These are phyloP conservation scores for Novymonas esmeraldas DNA, from an alignment of 208 protist genomes.

Conservation along the genomic window DNA sequence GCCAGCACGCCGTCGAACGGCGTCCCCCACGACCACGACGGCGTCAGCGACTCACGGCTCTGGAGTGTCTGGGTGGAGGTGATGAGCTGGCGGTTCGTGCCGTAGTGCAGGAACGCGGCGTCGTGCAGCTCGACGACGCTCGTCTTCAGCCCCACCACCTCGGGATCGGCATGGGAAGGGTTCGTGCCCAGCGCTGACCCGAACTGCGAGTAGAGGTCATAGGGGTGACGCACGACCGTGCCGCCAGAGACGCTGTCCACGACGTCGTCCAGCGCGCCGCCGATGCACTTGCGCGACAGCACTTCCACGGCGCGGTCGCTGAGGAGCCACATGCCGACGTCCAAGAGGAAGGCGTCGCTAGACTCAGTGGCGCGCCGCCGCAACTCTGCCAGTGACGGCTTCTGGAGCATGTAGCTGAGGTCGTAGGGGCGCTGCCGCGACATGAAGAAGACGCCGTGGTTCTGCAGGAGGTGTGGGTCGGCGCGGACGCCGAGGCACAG, in stretches of 20 bases:
- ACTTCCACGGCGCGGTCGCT: conserved; percentile 46
- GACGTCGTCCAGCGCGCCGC: neutral
- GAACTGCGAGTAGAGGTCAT: conserved; percentile 57
- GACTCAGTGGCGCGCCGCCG: conserved; percentile 10
- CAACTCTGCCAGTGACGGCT: conserved; percentile 40
- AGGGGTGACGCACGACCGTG: conserved; percentile 21
- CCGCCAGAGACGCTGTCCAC: neutral
- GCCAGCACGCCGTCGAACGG: conserved; percentile 29
- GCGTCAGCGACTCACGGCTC: conserved; percentile 23
- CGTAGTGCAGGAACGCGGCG: conserved; percentile 48
- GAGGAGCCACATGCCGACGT: conserved; percentile 56
- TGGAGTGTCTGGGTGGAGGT: conserved; percentile 32
- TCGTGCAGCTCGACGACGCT: conserved; percentile 37
- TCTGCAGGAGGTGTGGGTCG: conserved; percentile 16
- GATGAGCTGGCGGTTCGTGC: conserved; percentile 45
- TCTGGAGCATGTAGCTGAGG: conserved; percentile 64
- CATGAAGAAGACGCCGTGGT: conserved; percentile 56
- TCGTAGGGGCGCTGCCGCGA: conserved; percentile 12
- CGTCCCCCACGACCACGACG: conserved; percentile 27
- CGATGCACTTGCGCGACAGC: conserved; percentile 29
- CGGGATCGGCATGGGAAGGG: conserved; percentile 9
- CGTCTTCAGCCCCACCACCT: conserved; percentile 26
- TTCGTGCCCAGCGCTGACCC: conserved; percentile 31
- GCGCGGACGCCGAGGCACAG: conserved; percentile 48
- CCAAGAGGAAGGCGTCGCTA: conserved; percentile 28